These are phyloP conservation scores for Pyrenochaeta sp. DNA, from an alignment of 2,329 filamentous ascomycete species.

Conservation along the genomic window DNA sequence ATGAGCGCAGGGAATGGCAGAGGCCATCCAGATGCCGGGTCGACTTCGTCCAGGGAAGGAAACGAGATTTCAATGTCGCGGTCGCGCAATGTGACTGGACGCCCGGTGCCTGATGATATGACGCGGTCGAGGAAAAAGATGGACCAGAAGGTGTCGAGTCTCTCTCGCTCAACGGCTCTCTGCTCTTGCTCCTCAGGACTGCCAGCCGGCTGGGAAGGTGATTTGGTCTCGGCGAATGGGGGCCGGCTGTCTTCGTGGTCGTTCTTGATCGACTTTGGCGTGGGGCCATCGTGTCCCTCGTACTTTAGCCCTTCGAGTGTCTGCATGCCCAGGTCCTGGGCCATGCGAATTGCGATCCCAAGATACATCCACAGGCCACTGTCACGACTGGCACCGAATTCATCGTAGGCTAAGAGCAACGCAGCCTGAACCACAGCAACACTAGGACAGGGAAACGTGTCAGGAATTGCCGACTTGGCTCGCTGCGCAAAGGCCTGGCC, in stretches of 20 bases:
- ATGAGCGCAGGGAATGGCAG: constrained; percentile 82
- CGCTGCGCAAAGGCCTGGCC: constrained; percentile 82
- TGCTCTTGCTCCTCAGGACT: constrained; percentile 59
- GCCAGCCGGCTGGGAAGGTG: constrained; percentile 54
- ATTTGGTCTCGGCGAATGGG: constrained; percentile 64
- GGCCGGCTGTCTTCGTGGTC: constrained; percentile 37
- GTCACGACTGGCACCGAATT: constrained; percentile 87
- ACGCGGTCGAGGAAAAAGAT: constrained; percentile 88
- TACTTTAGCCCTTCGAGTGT: constrained; percentile 77
- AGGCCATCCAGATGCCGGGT: constrained; percentile 71
- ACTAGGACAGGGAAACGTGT: constrained; percentile 83
- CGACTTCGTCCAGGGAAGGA: constrained; percentile 62
- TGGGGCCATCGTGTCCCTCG: constrained; percentile 63
- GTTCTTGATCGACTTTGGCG: constrained; percentile 63
- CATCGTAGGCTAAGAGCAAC: constrained; percentile 84
- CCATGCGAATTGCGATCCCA: constrained; percentile 85
- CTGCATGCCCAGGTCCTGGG: constrained; percentile 80
- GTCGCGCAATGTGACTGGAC: constrained; percentile 83
- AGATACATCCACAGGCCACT: constrained; percentile 95
- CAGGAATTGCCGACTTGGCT: constrained; percentile 82
- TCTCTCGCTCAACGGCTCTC: constrained; percentile 77
- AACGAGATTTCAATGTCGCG: constrained; percentile 85
- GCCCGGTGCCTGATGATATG: constrained; percentile 86
- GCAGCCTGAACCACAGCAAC: constrained; percentile 86
- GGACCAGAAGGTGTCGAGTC: constrained; percentile 88